Conservation (phyloP, 2,329 filamentous ascomycete species). For the Trichothecium roseum region DNA sequence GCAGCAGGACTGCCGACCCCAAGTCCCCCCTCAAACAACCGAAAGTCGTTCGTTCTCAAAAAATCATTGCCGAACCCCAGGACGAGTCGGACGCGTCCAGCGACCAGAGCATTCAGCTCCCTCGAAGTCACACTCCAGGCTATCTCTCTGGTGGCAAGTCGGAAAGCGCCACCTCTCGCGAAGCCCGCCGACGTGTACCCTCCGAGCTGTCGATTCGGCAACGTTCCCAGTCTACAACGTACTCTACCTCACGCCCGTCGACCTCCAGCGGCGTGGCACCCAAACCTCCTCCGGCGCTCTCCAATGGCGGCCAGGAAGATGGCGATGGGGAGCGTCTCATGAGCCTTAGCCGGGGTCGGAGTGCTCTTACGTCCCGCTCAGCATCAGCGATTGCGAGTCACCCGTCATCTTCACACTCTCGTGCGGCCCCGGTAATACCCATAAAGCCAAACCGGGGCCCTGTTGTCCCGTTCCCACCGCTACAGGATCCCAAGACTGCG, state of each 20-base stretch:
- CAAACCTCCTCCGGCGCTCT: constrained; percentile 12
- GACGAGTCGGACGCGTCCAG: constrained; percentile 25
- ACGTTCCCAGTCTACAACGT: constrained; percentile 40
- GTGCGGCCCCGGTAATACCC: constrained; percentile 7
- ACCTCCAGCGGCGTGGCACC: constrained; percentile 15
- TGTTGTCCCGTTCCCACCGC: constrained; percentile 43
- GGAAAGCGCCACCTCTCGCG: constrained; percentile 25
- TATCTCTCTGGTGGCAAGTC: constrained; percentile 42
- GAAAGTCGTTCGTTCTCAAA: constrained; percentile 39
- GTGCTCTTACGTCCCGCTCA: constrained; percentile 32
- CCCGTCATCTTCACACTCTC: constrained; percentile 10
- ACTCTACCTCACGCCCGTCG: constrained; percentile 18
- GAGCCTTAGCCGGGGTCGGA: constrained; percentile 18
- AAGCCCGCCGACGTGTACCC: constrained; percentile 34
- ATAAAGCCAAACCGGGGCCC: constrained; percentile 19
- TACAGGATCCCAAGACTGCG: constrained; percentile 43
- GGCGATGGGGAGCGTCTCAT: not conserved
- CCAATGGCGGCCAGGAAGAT: constrained; percentile 1
- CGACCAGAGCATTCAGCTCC: constrained; percentile 26
- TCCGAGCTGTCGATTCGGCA: constrained; percentile 44
- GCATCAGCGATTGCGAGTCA: constrained; percentile 39
- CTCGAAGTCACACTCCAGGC: constrained; percentile 51
- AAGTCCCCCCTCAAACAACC: constrained; percentile 19
- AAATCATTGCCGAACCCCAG: constrained; percentile 30
- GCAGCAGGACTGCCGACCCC: constrained; percentile 9